Evolutionary conservation across 177 flowering plant genomes (phyloP), one percentile per base, ranked within the genome.

Genomic region (Telopea speciosissima): DNA sequence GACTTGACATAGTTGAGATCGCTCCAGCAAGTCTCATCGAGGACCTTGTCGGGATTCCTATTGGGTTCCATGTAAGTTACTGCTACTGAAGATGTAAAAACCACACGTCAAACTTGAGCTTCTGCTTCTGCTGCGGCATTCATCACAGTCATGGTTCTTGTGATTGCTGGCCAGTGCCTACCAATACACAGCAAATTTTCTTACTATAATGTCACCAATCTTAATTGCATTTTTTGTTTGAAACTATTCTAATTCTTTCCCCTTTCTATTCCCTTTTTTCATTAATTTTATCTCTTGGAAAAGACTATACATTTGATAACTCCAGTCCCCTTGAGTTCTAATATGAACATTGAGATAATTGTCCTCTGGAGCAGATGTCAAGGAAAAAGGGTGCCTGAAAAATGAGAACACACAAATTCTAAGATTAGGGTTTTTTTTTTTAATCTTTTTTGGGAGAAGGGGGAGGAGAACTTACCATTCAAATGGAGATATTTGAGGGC

Each of bases 21-120:
- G 71, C 97, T 93, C 99, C 97, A 95, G 72, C 99, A 93, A 60
- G 75, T 81, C 77, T 95, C 99, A 59, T 95, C 99, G 1, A 93
- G 92, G 12, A 95, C 90, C 11, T 60, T 84, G 21, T 91, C 91
- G 1, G 92, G 90, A 14, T 83, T 67, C 73, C 97, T 45, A 68
- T 88, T 87, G 0, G 99, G 97, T 70, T 92, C 91, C 97, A 93
- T 91, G 78, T 87, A 80, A 1, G 92, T 92, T 0, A 97, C 88
- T 10, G 97, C 99, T 8, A 91, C 90, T 0, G 99, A 91, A 1
- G 97, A 95, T 0, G 97, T 93, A 80, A 92, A 88, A 19, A 95
- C 97, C 31, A 95, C 89, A 2, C 97, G 88, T 33, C 87, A 82
- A 12, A 85, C 93, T n/a, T 88, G 87, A 3, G 93, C 86, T 60